Base-by-base conservation (phyloP, 768 basidiomycete species). In the Punctularia strigosozonata region DNA sequence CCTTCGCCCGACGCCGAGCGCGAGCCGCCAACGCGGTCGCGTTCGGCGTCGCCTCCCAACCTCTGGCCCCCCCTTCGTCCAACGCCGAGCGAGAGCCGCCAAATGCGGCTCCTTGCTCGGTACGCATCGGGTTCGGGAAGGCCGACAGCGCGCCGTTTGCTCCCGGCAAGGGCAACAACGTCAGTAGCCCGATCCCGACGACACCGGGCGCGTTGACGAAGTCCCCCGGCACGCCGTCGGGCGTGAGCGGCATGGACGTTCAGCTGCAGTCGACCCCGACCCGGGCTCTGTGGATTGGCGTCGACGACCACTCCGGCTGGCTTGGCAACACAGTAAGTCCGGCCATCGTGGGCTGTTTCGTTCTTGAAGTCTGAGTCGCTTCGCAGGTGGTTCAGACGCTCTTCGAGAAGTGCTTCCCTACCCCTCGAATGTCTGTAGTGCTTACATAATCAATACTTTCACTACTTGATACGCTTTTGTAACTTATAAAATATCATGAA, bases 91-190 rank as follows among this genome's bases (percentile, higher is more conserved):
- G n/a, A n/a, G n/a, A n/a, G n/a, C n/a, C n/a, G n/a, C n/a, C n/a
- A n/a, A n/a, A n/a, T n/a, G n/a, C n/a, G n/a, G n/a, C n/a, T n/a
- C n/a, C n/a, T n/a, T n/a, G n/a, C n/a, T n/a, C 88, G 1, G 92
- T 99, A 38, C 81, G 95, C 33, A 91, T 99, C 52, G 95, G 95
- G 2, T 99, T 94, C 54, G 95, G 94, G 20, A 99, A 98, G 57
- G 90, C 90, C 2, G 92, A 95, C 52, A 91, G 90, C 49, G 94
- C 89, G 4, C 92, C 94, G 21, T 79, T 87, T 28, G 85, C 88
- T 6, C 85, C 89, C 14, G 78, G 85, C 24, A 88, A 87, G 49
- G 82, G 81, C 19, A 70, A 71, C 20, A 62, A 65, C 25, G 64
- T 77, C 12, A 69, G 73, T 35, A 77, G 70, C 46, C 73, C 80